Conservation (phyloP, 164 flowering plant species). For the Liriodendron chinense region DNA sequence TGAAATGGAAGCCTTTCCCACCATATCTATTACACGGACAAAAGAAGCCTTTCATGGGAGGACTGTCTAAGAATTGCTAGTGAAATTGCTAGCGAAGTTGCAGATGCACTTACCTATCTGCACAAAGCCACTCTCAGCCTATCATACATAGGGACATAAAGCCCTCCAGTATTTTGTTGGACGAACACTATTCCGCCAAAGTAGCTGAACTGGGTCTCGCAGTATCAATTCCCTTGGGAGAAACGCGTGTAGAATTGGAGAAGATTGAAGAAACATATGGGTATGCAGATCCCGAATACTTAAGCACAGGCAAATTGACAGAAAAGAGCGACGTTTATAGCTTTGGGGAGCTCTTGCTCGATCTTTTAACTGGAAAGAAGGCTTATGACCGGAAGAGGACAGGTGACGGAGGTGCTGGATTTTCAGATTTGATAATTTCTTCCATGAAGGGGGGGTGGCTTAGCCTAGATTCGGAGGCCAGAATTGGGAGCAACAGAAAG, state of each 20-base stretch:
- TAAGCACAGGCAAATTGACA: constrained; percentile 45
- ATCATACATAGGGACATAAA: constrained; percentile 61
- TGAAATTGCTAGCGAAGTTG: constrained; percentile 54
- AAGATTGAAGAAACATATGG: constrained; percentile 64
- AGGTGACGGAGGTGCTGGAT: background rate
- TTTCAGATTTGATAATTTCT: background rate
- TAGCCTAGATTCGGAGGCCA: background rate
- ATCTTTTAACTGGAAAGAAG: constrained; percentile 56
- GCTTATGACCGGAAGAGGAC: background rate
- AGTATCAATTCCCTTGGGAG: constrained; percentile 43
- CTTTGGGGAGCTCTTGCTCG: constrained; percentile 54
- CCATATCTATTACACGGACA: constrained; percentile 39
- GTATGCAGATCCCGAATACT: constrained; percentile 63
- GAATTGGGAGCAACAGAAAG: background rate
- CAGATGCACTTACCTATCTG: constrained; percentile 59
- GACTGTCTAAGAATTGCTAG: constrained; percentile 47
- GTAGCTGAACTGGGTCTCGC: constrained; percentile 60
- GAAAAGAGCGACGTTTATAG: constrained; percentile 72
- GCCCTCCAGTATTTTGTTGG: constrained; percentile 58
- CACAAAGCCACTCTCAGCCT: constrained; percentile 54
- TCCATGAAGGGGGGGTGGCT: background rate
- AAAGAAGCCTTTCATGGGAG: constrained; percentile 40
- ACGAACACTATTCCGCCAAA: constrained; percentile 46
- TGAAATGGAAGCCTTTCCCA: constrained; percentile 53
- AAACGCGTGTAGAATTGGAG: constrained; percentile 46